Evolutionary conservation across 495 filamentous ascomycete genomes (phyloP), one percentile per base, ranked within the genome.

Genomic region (Wilcoxina mikolae): DNA sequence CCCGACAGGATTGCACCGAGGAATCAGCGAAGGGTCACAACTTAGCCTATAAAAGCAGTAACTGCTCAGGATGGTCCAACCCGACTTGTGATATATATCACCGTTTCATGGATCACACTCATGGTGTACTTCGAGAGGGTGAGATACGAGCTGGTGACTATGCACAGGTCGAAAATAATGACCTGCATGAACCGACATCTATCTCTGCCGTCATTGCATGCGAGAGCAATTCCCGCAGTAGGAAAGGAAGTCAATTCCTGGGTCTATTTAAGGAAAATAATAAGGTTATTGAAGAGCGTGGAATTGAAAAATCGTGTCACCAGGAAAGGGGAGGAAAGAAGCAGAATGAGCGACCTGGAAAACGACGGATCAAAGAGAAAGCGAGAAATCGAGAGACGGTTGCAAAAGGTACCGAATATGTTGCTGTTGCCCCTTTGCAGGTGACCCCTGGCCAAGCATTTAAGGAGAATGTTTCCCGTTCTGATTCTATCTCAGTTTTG

Each of bases 241-340:
- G 91, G 55, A 98, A 98, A 70, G 82, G 90, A 43, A 94, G 87
- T 65, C 89, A 98, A 67, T 86, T 84, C 62, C 68, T 98, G 43
- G 79, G 91, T 2, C 75, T 95, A 49, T 98, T 98, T 74, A 91
- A 87, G 66, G 87, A 95, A 63, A 91, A 88, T 55, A 82, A 77
- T 20, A 75, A 86, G 23, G 72, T 72, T 24, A 71, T 78, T 45
- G 73, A 57, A 35, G 70, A 60, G 50, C 65, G 58, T 24, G 58
- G 60, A 48, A 60, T 68, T 53, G 63, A 69, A 48, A 60, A 61
- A 60, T 46, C 64, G 55, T 39, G 59, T 42, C 56, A 56, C 17
- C 72, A 74, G 33, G 72, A 78, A 41, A 74, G 55, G 51, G 70
- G 57, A 52, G 64, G 57, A 52, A 57, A 66, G 53, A 62, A 70